Base-by-base conservation (phyloP, 2,329 filamentous ascomycete species). In the Xylaria sp. region DNA sequence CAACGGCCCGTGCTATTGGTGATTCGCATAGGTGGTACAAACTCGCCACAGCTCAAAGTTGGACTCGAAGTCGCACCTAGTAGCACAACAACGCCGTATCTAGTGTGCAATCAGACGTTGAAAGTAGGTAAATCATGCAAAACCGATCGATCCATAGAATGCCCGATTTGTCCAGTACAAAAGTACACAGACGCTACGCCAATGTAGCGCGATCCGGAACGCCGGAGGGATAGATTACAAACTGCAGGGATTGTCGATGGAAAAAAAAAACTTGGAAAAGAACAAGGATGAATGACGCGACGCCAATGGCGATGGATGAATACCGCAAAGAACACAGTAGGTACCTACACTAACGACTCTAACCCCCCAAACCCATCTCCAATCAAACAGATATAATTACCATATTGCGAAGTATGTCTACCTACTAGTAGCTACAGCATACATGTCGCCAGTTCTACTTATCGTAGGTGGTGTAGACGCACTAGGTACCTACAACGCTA, bases 181-280 rank as follows among this genome's bases (percentile, higher is more conserved):
- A 27, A 27, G 24, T 27, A 27, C 24, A 27, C 24, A 27, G 24
- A n/a, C 32, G 45, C 32, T 51, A 51, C 27, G 30, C 14, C 27
- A 63, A 42, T 39, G 32, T 61, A 39, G 59, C 36, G 39, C 55
- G 53, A 66, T 50, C 67, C 67, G 67, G 67, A 69, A 66, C 63
- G 67, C 67, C 67, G 67, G 67, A 66, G 57, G 3, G 50, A 34
- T 36, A 65, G 19, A 53, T 65, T 61, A 36, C 21, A 19, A 57
- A n/a, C 34, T 47, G 42, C 66, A 65, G 51, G 61, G 57, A 65
- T 61, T n/a, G 11, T 51, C 51, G 21, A 56, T 14, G 34, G 47
- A 32, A 48, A 47, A 24, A 27, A 59, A 66, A 65, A 69, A 48
- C 63, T 69, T 66, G 63, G 63, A 63, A 69, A 57, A 50, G 45